These are phyloP conservation scores for Xylaria castorea DNA, from an alignment of 495 filamentous ascomycete genomes.

Conservation along the genomic window DNA sequence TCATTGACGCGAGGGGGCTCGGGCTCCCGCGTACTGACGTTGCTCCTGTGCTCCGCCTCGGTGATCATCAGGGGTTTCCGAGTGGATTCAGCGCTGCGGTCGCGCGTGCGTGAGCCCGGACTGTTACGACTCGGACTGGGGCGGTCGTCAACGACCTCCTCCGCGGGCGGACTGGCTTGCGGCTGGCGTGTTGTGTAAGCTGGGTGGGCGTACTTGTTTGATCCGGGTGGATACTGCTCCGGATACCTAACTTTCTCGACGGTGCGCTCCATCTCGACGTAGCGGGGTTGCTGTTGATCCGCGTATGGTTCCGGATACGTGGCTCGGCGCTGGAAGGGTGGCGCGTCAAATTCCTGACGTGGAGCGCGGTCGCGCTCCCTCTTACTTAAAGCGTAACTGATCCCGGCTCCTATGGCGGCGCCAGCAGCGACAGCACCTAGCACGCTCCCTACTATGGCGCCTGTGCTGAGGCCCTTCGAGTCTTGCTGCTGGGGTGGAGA, in stretches of 20 bases:
- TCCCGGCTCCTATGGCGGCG: conserved; percentile 74
- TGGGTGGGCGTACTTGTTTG: conserved; percentile 39
- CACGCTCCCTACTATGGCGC: conserved; percentile 62
- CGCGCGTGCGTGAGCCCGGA: conserved; percentile 35
- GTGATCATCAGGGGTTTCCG: conserved; percentile 44
- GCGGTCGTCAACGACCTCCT: conserved; percentile 53
- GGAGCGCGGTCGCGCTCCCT: conserved; percentile 57
- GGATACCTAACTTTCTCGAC: conserved; percentile 41
- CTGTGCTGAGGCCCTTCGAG: conserved; percentile 47
- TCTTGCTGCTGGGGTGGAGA: conserved; percentile 40
- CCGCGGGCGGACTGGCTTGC: conserved; percentile 39
- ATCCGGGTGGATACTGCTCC: conserved; percentile 38
- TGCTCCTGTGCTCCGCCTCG: conserved; percentile 35
- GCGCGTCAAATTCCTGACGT: conserved; percentile 46
- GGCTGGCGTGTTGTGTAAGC: conserved; percentile 50
- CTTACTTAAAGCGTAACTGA: conserved; percentile 75
- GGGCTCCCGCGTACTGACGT: conserved; percentile 28
- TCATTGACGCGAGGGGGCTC: conserved; percentile 6
- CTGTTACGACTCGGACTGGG: conserved; percentile 43
- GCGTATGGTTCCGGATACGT: conserved; percentile 48
- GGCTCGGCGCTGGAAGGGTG: conserved; percentile 44
- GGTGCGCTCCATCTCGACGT: conserved; percentile 43
- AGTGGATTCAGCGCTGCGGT: conserved; percentile 40
- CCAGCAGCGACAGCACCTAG: conserved; percentile 76
- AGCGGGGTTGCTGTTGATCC: conserved; percentile 41